Base-by-base conservation (phyloP, 768 basidiomycete species). In the Leucosporidium scottii region DNA sequence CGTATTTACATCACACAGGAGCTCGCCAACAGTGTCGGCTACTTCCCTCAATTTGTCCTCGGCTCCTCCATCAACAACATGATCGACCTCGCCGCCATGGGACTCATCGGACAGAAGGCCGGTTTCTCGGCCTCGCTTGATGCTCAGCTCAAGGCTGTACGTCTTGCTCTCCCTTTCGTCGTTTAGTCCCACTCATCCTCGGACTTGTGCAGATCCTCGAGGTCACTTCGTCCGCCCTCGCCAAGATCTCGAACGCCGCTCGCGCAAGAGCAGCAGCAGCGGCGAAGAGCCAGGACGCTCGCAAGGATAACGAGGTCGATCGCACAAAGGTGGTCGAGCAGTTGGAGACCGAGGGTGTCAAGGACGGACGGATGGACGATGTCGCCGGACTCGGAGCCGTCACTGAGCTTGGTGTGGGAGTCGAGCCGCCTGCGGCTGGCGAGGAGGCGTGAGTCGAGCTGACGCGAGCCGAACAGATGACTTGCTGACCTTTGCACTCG, bases 31-130 rank as follows among this genome's bases (percentile, higher is more conserved):
- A 90, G 96, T 74, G 91, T 89, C 0, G 93, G 94, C 47, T 91
- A 91, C 75, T 88, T 86, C 82, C 93, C 93, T 7, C 83, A 91
- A 9, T 93, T 96, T 79, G 87, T 87, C 7, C 88, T 92, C 79
- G 80, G 91, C 59, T 86, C 87, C 74, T 91, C 89, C 0, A 78
- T 91, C 75, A 89, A 84, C 72, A 87, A 84, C 69, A 79, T 98
- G 65, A 85, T 97, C 68, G 94, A 98, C 76, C 82, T 98, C n/a
- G 92, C 91, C 1, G 87, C 87, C 66, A 84, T 93, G 53, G 93
- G 93, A 2, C 75, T 98, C n/a, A 96, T 96, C 73, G 96, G 96
- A 4, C 91, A 96, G 76, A 97, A 97, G 80, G 93, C 90, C 28
- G 93, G 96, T 23, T 80, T 97, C 71, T 87, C 86, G 59, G 86